These are phyloP conservation scores for Aspergillus steynii DNA, from an alignment of 495 filamentous ascomycete species.

Conservation along the genomic window DNA sequence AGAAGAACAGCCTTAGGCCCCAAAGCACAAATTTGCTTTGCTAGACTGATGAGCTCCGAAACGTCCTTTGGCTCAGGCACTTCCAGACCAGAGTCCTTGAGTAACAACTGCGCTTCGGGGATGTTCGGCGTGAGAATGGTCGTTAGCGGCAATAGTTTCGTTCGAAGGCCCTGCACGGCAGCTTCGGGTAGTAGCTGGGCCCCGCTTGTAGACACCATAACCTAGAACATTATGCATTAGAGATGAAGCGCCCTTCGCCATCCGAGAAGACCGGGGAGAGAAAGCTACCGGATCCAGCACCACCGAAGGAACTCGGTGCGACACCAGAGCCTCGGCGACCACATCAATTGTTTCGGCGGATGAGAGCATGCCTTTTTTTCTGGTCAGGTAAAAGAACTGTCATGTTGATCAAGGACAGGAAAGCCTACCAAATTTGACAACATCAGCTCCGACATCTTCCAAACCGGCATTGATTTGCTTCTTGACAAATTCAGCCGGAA, in stretches of 20 bases:
- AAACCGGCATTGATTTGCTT: slow-evolving; percentile 84
- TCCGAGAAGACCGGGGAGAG: not conserved
- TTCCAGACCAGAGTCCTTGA: slow-evolving; percentile 57
- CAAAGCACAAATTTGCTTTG: slow-evolving; percentile 60
- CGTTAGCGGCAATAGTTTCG: slow-evolving; percentile 69
- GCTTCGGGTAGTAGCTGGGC: slow-evolving; percentile 69
- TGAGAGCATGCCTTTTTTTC: slow-evolving; percentile 77
- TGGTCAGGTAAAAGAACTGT: slow-evolving; percentile 7
- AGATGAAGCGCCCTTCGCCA: no score
- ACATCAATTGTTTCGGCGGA: slow-evolving; percentile 73
- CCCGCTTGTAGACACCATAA: slow-evolving; percentile 91
- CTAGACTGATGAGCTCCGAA: slow-evolving; percentile 65
- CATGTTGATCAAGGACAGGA: not conserved
- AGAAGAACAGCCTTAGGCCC: slow-evolving; percentile 80
- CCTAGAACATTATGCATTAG: slow-evolving; percentile 44
- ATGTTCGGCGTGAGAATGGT: slow-evolving; percentile 90
- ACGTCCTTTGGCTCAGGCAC: slow-evolving; percentile 52
- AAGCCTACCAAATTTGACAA: slow-evolving; percentile 83
- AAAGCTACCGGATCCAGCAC: slow-evolving; percentile 80
- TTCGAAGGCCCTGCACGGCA: slow-evolving; percentile 64
- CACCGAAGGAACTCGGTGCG: slow-evolving; percentile 58
- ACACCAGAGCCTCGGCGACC: slow-evolving; percentile 65
- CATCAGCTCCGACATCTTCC: slow-evolving; percentile 81
- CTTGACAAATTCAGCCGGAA: slow-evolving; percentile 74
- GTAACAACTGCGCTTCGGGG: slow-evolving; percentile 77